Base-by-base conservation (phyloP, 129 eudicot genomes). In the Chrysanthemum makinoi region DNA sequence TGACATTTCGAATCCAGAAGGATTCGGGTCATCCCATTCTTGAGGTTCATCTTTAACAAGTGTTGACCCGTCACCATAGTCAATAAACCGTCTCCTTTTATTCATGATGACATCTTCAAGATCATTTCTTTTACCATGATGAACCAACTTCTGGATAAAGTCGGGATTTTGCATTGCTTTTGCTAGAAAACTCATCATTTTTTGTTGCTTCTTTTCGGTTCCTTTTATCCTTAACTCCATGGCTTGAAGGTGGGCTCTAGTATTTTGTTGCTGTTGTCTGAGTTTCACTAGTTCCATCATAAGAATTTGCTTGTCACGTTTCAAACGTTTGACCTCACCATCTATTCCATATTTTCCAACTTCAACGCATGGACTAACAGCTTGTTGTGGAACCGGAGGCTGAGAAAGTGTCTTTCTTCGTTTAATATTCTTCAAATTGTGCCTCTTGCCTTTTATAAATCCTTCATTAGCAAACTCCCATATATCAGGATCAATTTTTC, bases 391-490 rank as follows among this genome's bases (percentile, higher is more conserved):
- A 28, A 81, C 71, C 18, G 57, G 69, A 19, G 78, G 59, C 65
- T 81, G 92, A 28, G 85, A 53, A 46, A 85, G 75, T 2, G 88
- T 66, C 62, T 85, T 95, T 79, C 93, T 83, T 62, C 99, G 80
- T 62, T 62, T 87, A 43, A 95, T 88, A 78, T 80, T 84, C 83
- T 61, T 95, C 70, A 95, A 72, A 20, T 83, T 87, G 48, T 95
- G 87, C 83, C 79, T 95, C 11, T 88, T 88, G 19, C 96, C 96
- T 49, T 78, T 84, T 33, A 86, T 68, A 77, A 95, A 95, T 53
- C 87, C 83, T 75, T 94, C 96, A 50, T 89, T 89, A 0, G 98
- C 96, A 72, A 94, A 94, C 59, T 94, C 98, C 99, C 99, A 95
- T 72, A 68, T 60, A 56, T 95, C 99, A 4, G 95, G 89, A 80